These are phyloP conservation scores for Fusarium luffae DNA, from an alignment of 2,329 filamentous ascomycete species.

Conservation along the genomic window DNA sequence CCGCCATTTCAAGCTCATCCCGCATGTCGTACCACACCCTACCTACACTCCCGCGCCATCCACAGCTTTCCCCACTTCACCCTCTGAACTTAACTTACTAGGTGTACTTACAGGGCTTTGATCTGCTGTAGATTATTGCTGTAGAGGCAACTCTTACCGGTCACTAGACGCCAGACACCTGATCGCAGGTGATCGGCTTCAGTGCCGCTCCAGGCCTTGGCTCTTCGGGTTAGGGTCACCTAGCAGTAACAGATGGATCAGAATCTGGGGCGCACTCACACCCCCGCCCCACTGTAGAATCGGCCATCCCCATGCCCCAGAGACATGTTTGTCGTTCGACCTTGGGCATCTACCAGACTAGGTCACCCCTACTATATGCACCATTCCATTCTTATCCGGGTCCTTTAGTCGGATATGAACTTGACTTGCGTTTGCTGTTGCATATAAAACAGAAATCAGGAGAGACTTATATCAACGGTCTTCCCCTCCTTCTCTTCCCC, in stretches of 20 bases:
- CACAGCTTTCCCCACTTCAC: conserved; percentile 14
- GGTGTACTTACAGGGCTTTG: not conserved
- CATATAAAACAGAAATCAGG: conserved; percentile 11
- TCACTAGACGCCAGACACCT: conserved; percentile 8
- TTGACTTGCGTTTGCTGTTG: not conserved
- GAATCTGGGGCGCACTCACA: conserved; percentile 29
- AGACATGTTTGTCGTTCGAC: conserved; percentile 34
- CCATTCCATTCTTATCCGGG: conserved; percentile 7
- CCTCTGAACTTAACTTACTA: not conserved
- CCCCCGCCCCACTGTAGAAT: conserved; percentile 34
- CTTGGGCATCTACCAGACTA: conserved; percentile 22
- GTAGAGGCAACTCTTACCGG: conserved; percentile 16
- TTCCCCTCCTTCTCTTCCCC: conserved; percentile 19
- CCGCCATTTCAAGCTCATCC: conserved; percentile 37
- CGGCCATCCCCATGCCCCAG: conserved; percentile 14
- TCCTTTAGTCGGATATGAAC: conserved; percentile 6
- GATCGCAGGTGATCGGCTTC: conserved; percentile 35
- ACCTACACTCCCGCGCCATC: conserved; percentile 8
- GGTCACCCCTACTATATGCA: conserved; percentile 11
- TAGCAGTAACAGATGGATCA: not conserved
- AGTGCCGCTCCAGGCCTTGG: conserved; percentile 9
- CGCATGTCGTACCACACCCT: conserved; percentile 33
- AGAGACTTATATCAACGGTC: conserved; percentile 32
- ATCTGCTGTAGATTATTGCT: not conserved
- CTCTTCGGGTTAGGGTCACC: not conserved